Evolutionary conservation across 371 early-diverging fungal genomes (phyloP), one percentile per base, ranked within the genome.

Genomic region (Mucor saturninus): DNA sequence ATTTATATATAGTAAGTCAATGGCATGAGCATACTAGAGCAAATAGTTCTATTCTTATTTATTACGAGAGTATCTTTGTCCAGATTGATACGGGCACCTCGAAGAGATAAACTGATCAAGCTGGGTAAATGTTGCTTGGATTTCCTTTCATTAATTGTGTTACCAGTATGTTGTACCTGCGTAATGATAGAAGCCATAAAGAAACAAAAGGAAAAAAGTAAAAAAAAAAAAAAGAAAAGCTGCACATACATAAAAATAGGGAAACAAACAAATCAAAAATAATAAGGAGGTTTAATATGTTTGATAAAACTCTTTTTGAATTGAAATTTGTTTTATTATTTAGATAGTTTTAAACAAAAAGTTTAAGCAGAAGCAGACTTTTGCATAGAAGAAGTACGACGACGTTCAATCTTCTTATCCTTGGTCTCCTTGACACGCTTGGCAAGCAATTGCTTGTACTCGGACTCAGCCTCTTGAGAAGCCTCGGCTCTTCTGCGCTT

Each of bases 401-500:
- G 84, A 72, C 87, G 81, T 71, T 85, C 86, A 72, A 84, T 64
- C 81, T 90, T 91, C 76, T 83, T 77, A 74, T 91, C 88, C 79
- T 88, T 90, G 74, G 85, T 75, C 86, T 96, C 96, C 90, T 95
- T 93, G 83, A 91, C 86, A 75, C 96, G 95, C 86, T 91, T 84
- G 69, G 95, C 94, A 61, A 98, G 85, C 61, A 97, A 84, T 82
- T 89, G 89, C 83, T 93, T 91, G 92, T 97, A 98, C 68, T 94
- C 94, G 67, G 91, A 88, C 63, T 95, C 96, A 52, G 89, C 93
- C 79, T 92, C 95, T 79, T 84, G 87, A 76, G 93, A 87, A 71
- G 88, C 86, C 73, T 88, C 90, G 59, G 84, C 76, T 71, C 89
- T 87, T 77, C 86, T 86, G 73, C 84, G 85, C 95, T 97, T 97